Evolutionary conservation across 257 asterid genomes (phyloP).

Genomic region (Solanum lycopersicoides): DNA sequence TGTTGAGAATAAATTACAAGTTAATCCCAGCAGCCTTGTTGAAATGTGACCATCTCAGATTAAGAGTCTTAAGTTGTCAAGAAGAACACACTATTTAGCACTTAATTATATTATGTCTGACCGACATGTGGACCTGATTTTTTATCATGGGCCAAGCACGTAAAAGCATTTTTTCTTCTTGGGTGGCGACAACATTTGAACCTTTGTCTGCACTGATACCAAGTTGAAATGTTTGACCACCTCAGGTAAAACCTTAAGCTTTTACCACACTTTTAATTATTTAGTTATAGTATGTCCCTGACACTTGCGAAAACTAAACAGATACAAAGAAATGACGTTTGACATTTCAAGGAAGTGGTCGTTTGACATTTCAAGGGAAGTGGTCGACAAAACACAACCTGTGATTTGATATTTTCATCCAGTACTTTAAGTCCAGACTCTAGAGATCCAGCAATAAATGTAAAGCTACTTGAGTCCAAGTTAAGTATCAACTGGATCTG

Average conservation of each 20-base stretch:
- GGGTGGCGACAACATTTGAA: not conserved
- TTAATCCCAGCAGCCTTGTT: not conserved
- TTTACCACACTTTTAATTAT: not conserved
- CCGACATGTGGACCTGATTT: not conserved
- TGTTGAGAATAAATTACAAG: not conserved
- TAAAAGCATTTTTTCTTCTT: not conserved
- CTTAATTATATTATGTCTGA: not conserved
- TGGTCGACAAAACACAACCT: conserved; percentile 33
- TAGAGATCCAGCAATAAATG: conserved; percentile 85
- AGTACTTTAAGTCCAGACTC: conserved; percentile 95
- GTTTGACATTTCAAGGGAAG: not conserved
- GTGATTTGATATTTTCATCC: conserved; percentile 77
- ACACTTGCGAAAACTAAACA: not conserved
- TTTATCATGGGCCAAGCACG: not conserved
- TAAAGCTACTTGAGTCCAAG: conserved; percentile 72
- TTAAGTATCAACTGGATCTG: conserved; percentile 62
- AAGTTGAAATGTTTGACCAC: not conserved
- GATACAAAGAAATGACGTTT: not conserved
- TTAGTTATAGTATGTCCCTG: not conserved
- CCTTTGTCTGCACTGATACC: not conserved
- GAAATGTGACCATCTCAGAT: not conserved
- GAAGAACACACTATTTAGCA: not conserved
- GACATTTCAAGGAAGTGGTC: not conserved
- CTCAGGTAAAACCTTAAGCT: not conserved
- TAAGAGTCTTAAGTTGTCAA: not conserved